Evolutionary conservation across 2,329 filamentous ascomycete species (phyloP), one percentile per base, ranked within the genome.

Genomic region (Plenodomus biglobosus): DNA sequence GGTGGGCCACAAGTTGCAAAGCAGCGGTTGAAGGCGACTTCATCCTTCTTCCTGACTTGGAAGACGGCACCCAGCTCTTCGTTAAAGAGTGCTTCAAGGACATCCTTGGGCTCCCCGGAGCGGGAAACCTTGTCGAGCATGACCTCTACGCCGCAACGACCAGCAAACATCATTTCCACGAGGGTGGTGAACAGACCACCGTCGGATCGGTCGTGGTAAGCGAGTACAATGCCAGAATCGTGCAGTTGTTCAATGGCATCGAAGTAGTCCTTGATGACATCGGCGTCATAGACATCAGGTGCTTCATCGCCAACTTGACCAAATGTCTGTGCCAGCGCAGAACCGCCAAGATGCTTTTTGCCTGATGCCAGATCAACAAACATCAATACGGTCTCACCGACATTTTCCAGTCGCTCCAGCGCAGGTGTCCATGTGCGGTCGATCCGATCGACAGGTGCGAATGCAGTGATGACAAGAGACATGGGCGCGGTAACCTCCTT

Each of bases 131-230:
- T 82, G 67, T 96, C 92, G 48, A 96, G 78, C 79, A 89, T 87
- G 50, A 97, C 79, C 59, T 95, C 88, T 22, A 90, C 81, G 52
- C 92, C 94, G 64, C 89, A 95, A 46, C 92, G 87, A 21, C 94
- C 94, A 24, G 94, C 92, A 70, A 97, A 97, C 84, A 95, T 95
- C 94, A 97, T 97, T 75, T 99, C 94, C 2, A 86, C 89, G 27
- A 97, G 76, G 5, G 92, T 92, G 1, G 92, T 94, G 68, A 97
- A 83, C 8, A 97, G 78, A 64, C 94, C 94, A 71, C 92, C 94
- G 70, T 97, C 92, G 0, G 91, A 96, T 39, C 88, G 83, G 73
- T 97, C 94, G 70, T 97, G 94, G 70, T 97, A 97, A 3, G 92
- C 92, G 18, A 97, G 82, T 10, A 97, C 92, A 50, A 88, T 81